Percentiles rank a stretch among this genome's conserved stretches.
These are phyloP conservation scores for Pichia ethanolica DNA, from an alignment of 805 yeast genomes.

Conservation along the genomic window DNA sequence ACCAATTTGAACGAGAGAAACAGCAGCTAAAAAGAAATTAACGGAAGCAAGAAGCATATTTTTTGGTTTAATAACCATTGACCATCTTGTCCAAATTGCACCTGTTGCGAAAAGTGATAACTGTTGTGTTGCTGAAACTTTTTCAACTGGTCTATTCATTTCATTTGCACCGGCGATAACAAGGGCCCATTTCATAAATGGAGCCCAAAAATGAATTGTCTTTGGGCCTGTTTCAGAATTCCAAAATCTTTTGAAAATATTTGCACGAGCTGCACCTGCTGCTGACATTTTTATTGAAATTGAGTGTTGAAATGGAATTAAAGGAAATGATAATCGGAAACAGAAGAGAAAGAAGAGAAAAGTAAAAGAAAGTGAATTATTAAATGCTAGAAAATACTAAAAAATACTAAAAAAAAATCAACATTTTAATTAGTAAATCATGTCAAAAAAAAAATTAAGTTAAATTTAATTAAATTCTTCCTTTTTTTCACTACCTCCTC, in stretches of 20 bases:
- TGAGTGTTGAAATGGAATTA: not conserved
- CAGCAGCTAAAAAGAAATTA: slow-evolving; percentile 85
- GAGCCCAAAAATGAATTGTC: slow-evolving; percentile 97
- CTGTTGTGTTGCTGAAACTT: slow-evolving; percentile 84
- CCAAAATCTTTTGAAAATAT: slow-evolving; percentile 56
- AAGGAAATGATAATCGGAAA: too few relatives aligned
- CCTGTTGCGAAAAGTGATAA: slow-evolving; percentile 86
- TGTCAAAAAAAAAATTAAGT: too few relatives aligned
- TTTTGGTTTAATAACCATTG: slow-evolving; percentile 84
- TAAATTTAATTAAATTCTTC: not conserved
- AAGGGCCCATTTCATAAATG: slow-evolving; percentile 71
- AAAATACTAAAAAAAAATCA: too few relatives aligned
- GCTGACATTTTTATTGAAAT: not conserved
- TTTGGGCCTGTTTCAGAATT: slow-evolving; percentile 90
- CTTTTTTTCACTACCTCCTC: not conserved
- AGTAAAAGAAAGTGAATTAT: too few relatives aligned
- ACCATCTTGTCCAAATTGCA: slow-evolving; percentile 97
- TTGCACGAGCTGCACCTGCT: slow-evolving; percentile 1
- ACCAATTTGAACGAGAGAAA: slow-evolving; percentile 76
- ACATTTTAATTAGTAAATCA: too few relatives aligned
- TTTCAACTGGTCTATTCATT: slow-evolving; percentile 83
- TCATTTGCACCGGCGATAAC: slow-evolving; percentile 91
- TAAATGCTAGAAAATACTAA: too few relatives aligned
- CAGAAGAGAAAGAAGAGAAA: too few relatives aligned
- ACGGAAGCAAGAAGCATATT: slow-evolving; percentile 85